Evolutionary conservation across 192 early-diverging fungal genomes (phyloP), one percentile per base, ranked within the genome.

Genomic region (Coemansia sp.): DNA sequence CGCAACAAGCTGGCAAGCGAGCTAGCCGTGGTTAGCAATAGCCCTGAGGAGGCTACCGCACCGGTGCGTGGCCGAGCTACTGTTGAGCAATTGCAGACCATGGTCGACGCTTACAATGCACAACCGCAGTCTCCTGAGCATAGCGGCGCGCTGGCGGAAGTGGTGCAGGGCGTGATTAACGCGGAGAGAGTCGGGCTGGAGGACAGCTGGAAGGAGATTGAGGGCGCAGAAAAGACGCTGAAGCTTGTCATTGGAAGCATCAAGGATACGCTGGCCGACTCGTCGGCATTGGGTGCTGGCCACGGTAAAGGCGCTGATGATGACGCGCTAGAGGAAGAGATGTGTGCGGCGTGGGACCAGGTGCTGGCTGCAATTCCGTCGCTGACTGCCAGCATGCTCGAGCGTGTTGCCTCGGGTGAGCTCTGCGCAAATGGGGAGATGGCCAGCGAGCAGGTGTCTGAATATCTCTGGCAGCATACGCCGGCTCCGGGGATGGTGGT

Each of bases 141-240:
- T 12, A 44, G 30, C 11, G 50, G 46, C 14, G 61, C 43, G 1
- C 52, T 64, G n/a, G 46, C 59, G 10, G 35, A 46, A 0, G 28
- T 73, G 33, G 60, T 54, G n/a, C 65, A 59, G 5, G 55, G 60
- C 9, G 56, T 64, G 22, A 58, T 56, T 11, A 43, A 38, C 19
- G 29, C 48, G 2, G 59, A 65, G 43, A 28, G 28, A 0, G 35
- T 54, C 12, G 59, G 32, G 0, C 40, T 12, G 18, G 58, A 51
- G 12, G 62, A 62, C 48, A 62, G 35, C 18, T 79, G 76, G 76
- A 54, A 60, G 22, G 70, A 79, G 58, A 59, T 56, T 6, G 62
- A 73, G 43, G 58, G 70, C 6, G 69, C 63, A 5, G 76, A 79
- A 32, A 79, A 79, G 56, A 79, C 76, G 5, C 45, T 79, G 23